Base-by-base conservation (phyloP, 2,329 filamentous ascomycete genomes). In the Diaporthe amygdali region DNA sequence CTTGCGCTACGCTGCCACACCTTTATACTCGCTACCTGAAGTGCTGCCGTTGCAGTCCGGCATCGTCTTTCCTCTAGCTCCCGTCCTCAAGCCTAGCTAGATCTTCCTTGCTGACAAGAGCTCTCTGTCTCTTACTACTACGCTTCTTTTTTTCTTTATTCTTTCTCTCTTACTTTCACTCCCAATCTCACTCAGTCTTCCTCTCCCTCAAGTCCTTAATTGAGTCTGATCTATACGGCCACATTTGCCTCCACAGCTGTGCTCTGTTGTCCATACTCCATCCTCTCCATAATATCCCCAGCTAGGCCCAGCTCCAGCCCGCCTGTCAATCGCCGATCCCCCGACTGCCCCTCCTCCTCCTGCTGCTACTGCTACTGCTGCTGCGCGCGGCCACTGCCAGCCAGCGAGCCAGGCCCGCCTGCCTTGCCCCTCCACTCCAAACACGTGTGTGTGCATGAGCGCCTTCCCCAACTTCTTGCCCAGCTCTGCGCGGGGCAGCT, bases 371-470 rank as follows among this genome's bases (percentile, higher is more conserved):
- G 47, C 47, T 46, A 25, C 47, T 51, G 47, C 47, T 27, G 41
- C 56, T 63, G 56, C n/a, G n/a, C n/a, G n/a, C n/a, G 51, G 51
- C 64, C 64, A 52, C 47, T 41, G 22, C 44, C 56, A 64, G 56
- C 37, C 47, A 52, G 22, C 30, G 9, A 61, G 56, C 56, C 39
- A 63, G 56, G 56, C 56, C 56, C 34, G 55, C 37, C 37, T 14
- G 37, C 37, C 37, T 47, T 30, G 39, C 71, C 63, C 63, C 49
- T 66, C 54, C 56, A 56, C 56, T 52, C 41, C 66, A 46, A 46
- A 72, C 68, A 71, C 71, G 61, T 59, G 66, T 55, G 54, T 55
- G 66, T 72, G 71, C 71, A 71, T 61, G 27, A 49, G 51, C 70
- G 30, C 47, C 37, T 32, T 22, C 51, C 68, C 68, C 52, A 66